phyloP scores from a whole-genome alignment of 2,329 filamentous ascomycete species.

The Aureobasidium mangrovei region DNA sequence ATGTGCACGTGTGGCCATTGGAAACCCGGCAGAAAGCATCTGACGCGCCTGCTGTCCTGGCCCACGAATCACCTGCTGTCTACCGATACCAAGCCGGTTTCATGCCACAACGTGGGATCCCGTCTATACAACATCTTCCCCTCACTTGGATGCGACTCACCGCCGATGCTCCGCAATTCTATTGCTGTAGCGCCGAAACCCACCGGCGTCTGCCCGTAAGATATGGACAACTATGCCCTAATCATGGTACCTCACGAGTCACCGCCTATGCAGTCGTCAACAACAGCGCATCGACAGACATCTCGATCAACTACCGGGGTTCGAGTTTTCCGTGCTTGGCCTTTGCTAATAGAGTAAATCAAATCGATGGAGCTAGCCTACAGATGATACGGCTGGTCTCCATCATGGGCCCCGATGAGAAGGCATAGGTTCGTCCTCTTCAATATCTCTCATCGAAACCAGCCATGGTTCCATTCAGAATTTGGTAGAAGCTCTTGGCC shows the following conservation, averaged over 20 bases:
- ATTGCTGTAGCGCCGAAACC: neutral
- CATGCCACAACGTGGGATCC: neutral
- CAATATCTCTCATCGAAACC: slow-evolving; percentile 4
- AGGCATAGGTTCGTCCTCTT: neutral
- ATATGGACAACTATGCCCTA: no score
- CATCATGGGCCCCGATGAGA: neutral
- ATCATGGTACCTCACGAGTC: neutral
- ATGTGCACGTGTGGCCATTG: neutral
- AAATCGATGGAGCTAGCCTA: neutral
- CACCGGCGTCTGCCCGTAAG: neutral
- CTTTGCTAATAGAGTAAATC: neutral
- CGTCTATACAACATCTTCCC: neutral
- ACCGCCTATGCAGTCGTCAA: no score
- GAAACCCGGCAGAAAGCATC: neutral
- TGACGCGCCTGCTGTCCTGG: neutral
- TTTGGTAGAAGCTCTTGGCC: neutral
- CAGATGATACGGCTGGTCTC: neutral
- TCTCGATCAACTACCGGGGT: no score
- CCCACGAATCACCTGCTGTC: slow-evolving; percentile 9
- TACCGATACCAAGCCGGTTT: slow-evolving; percentile 3
- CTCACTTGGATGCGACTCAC: neutral
- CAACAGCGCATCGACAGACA: no score
- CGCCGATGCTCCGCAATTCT: neutral
- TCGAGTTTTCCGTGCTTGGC: no score
- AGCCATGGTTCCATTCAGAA: neutral